Base-by-base conservation (phyloP, 2,329 filamentous ascomycete species). In the Triangularia setosa region DNA sequence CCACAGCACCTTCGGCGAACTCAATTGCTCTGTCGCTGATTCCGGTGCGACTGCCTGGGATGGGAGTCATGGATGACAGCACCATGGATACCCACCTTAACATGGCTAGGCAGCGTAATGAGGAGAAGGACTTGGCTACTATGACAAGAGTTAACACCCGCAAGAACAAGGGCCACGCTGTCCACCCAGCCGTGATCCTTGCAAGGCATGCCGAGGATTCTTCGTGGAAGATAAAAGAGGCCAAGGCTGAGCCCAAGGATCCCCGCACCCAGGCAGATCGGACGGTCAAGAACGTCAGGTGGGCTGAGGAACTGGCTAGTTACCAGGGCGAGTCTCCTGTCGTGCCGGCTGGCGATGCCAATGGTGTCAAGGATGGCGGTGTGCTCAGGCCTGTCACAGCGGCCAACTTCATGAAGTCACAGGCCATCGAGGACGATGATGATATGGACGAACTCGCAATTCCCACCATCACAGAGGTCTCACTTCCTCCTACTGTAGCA, bases 81-180 rank as follows among this genome's bases (percentile, higher is more conserved):
- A 57, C 53, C 12, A 28, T 64, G 52, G 68, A 68, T 14, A 24
- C 64, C 7, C 66, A 66, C 52, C 44, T 65, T 25, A 52, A 62
- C 21, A 63, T 63, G 35, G 61, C 60, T 33, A 67, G 67, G 28
- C 68, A 71, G 44, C 74, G 76, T 55, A 77, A 67, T 64, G 75
- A 74, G 14, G 79, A 80, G 52, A 79, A 79, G 68, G 77, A 81
- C 55, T 68, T 81, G 8, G 78, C 78, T 0, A 72, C 76, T 1
- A 64, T 80, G 52, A 82, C 80, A 1, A 70, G 76, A 3, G 72
- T 75, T 59, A 82, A 82, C 65, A 82, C 80, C 1, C 73, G 78
- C 27, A 79, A 79, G 67, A 82, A 82, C 65, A 81, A 80, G 71
- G 76, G 70, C 3, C 73, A 69, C 18, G 74, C 79, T 1, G 62